These are phyloP conservation scores for Penicillium bialowiezense DNA, from an alignment of 495 filamentous ascomycete species.

Conservation along the genomic window DNA sequence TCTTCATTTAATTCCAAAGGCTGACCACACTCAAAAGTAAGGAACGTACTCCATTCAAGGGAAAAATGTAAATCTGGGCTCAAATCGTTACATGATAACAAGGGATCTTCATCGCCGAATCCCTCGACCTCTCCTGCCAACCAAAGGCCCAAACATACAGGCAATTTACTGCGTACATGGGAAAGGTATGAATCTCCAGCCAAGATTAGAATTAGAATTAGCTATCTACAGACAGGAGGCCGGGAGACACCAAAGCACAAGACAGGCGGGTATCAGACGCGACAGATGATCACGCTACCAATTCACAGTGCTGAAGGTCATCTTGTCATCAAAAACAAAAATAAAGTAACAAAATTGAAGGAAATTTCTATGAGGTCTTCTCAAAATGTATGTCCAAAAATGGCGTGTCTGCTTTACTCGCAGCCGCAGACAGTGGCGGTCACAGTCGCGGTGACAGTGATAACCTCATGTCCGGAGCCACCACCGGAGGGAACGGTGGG, in stretches of 20 bases:
- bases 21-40: too few relatives aligned
- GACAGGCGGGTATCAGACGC: conserved; percentile 2
- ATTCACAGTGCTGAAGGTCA: conserved; percentile 12
- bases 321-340: conserved; percentile 21
- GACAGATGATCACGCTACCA: conserved; percentile 9
- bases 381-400: neutral
- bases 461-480: neutral
- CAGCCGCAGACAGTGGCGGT: conserved; percentile 30
- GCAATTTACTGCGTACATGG: neutral
- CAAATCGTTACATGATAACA: conserved; percentile 16
- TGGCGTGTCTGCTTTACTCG: conserved; percentile 12
- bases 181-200: conserved; percentile 6
- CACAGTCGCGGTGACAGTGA: conserved; percentile 31
- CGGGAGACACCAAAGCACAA: conserved; percentile 1
- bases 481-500: conserved; percentile 5
- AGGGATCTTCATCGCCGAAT: conserved; percentile 8
- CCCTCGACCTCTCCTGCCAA: neutral
- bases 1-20: too few relatives aligned
- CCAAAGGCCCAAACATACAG: conserved; percentile 6
- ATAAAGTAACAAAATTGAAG: neutral
- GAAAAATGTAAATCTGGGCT: conserved; percentile 11
- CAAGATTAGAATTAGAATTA: conserved; percentile 41
- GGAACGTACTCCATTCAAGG: conserved; percentile 41
- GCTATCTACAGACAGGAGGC: conserved; percentile 35
- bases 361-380: neutral